Base-by-base conservation (phyloP, 495 filamentous ascomycete genomes). In the Podospora bellae-mahoneyi region DNA sequence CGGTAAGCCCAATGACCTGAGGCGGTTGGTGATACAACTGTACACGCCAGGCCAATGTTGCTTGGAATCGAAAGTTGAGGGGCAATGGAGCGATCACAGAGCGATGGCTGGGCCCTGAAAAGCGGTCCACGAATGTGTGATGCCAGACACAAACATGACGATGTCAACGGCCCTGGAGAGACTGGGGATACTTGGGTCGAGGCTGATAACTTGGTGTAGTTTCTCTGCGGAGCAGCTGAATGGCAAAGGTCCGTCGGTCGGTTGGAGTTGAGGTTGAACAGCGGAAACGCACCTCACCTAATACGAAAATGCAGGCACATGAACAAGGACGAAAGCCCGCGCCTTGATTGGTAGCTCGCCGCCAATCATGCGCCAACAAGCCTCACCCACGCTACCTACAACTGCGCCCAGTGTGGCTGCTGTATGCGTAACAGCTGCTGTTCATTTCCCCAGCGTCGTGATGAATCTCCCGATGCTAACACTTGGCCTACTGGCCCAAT, bases 331-430 rank as follows among this genome's bases (percentile, higher is more conserved):
- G 15, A 48, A 48, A 13, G 39, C 39, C 15, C 9, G n/a, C 55
- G 6, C 55, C n/a, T 19, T 58, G 55, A 58, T 58, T 58, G 55
- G 55, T 58, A 58, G 10, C 55, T 58, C 7, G 55, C n/a, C 13
- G 23, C 18, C 55, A 26, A 18, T 20, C 55, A 58, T 58, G 55
- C 19, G 18, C 2, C 20, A 23, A 57, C 54, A 23, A 57, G 20
- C 54, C 54, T 23, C 18, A 57, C 54, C 9, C 20, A 18, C 54
- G 23, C 30, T 32, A 32, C 30, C 30, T 32, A 4, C 55, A 18
- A 56, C 55, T 58, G 55, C 55, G 13, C 15, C 55, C n/a, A 58
- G 55, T 58, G 39, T 48, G 39, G 39, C 39, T 48, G 13, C 15
- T 48, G 39, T 10, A 13, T 10, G 39, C 7, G 34, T 39, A 39